A percentile compares a stretch with the other conserved stretches of the same genome.
These are phyloP conservation scores for Phytophthora brassicae DNA, from an alignment of 352 stramenopile species.

Conservation along the genomic window DNA sequence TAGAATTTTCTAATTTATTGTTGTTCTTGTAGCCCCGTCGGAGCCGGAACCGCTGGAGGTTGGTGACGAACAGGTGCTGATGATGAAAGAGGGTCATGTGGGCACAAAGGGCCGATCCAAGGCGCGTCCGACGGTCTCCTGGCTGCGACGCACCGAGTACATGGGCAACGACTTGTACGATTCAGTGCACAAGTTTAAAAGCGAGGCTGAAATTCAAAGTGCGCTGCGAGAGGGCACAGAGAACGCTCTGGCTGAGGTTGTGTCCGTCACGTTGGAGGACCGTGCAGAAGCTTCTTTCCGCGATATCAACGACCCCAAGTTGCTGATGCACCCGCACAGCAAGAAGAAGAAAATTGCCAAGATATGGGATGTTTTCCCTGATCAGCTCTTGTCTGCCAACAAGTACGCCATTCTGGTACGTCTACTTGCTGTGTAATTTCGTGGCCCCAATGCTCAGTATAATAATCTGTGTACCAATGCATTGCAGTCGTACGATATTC, in stretches of 20 bases:
- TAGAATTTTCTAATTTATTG: background rate
- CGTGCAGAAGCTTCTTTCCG: conserved; percentile 81
- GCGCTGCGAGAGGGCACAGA: conserved; percentile 81
- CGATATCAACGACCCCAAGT: conserved; percentile 63
- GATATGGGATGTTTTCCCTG: conserved; percentile 81
- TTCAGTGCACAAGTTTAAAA: conserved; percentile 87
- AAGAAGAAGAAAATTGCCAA: conserved; percentile 84
- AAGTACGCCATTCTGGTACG: conserved; percentile 83
- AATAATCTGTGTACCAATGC: conserved; percentile 6
- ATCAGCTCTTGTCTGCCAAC: conserved; percentile 76
- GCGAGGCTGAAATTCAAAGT: conserved; percentile 83
- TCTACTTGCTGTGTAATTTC: conserved; percentile 1
- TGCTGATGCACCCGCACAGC: conserved; percentile 80
- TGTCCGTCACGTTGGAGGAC: conserved; percentile 69
- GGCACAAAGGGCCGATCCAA: conserved; percentile 59
- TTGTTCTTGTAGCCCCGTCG: conserved; percentile 43
- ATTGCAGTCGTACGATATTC: conserved; percentile 79
- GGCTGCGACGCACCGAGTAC: conserved; percentile 82
- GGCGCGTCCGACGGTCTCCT: conserved; percentile 70
- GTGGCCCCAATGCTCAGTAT: background rate
- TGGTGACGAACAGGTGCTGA: conserved; percentile 73
- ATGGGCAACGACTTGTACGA: conserved; percentile 88
- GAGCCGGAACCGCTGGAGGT: conserved; percentile 57
- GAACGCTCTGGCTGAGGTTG: conserved; percentile 73
- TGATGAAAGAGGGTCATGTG: conserved; percentile 74